These are phyloP conservation scores for Prunus yedoensis DNA, from an alignment of 331 rosid genomes.

Conservation along the genomic window DNA sequence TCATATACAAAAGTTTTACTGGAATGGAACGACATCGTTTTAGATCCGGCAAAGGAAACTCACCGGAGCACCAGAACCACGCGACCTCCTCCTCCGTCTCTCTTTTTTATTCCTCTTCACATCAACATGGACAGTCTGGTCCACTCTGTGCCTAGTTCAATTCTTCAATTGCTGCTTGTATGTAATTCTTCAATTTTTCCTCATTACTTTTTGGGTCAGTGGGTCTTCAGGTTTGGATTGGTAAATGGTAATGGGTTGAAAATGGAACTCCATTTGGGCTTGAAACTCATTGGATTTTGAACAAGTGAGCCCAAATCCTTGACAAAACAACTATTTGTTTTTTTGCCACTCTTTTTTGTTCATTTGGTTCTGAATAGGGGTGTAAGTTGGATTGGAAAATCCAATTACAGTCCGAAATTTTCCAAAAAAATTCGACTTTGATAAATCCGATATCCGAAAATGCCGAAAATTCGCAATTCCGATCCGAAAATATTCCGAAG, in stretches of 20 bases:
- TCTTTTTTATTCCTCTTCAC: neutral
- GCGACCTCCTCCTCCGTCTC: neutral
- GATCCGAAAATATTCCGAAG: no score
- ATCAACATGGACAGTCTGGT: neutral
- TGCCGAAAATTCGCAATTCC: no score
- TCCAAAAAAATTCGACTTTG: no score
- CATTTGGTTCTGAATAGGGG: constrained; percentile 17
- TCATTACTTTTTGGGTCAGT: neutral
- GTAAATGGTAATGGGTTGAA: neutral
- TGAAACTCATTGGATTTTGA: no score
- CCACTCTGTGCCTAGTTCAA: neutral
- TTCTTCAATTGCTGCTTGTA: neutral
- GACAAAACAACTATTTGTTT: no score
- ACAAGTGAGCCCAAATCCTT: no score
- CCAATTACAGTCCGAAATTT: no score
- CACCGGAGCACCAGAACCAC: neutral
- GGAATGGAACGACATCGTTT: neutral
- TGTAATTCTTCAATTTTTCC: neutral
- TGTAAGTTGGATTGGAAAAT: no score
- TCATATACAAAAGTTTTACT: neutral
- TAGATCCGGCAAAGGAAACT: neutral
- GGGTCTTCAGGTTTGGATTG: neutral
- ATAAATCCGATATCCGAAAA: no score
- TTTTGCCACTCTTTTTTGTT: no score
- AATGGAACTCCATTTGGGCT: no score